Percentiles rank a stretch among this genome's conserved stretches.
Evolutionary conservation across 441 rosid genomes (phyloP).

Genomic region (Arabidopsis hybrid): DNA sequence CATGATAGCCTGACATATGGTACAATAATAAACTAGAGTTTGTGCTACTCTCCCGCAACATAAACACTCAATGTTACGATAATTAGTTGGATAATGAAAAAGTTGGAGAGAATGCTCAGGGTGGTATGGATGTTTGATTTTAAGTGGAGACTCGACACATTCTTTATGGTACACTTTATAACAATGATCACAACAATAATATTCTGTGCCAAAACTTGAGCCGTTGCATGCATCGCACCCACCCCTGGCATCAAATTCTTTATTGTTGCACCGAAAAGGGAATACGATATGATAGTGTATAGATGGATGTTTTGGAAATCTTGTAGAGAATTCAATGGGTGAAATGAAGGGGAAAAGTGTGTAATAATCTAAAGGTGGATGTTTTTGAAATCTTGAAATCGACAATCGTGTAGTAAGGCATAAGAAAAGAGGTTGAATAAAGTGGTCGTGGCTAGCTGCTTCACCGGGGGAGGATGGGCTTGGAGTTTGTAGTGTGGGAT

Average conservation of each 20-base stretch:
- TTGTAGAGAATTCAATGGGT: background rate
- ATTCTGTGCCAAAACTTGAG: background rate
- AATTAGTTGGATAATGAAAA: background rate
- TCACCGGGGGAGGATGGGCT: too few species aligned
- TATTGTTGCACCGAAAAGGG: background rate
- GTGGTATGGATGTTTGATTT: background rate
- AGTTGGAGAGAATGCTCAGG: background rate
- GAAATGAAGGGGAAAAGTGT: background rate
- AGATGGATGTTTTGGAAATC: background rate
- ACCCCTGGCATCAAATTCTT: background rate
- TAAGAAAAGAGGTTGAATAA: background rate
- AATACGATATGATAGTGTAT: background rate
- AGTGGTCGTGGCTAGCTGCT: background rate
- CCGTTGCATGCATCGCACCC: background rate
- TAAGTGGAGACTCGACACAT: background rate
- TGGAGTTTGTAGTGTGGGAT: too few species aligned
- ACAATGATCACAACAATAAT: background rate
- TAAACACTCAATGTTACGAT: background rate
- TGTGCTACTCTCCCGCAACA: background rate
- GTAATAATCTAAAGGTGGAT: background rate
- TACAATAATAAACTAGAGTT: background rate
- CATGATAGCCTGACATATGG: background rate
- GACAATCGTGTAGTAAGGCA: background rate
- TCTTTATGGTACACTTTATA: background rate
- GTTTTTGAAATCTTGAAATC: background rate